phyloP scores from a whole-genome alignment of 495 filamentous ascomycete species.

The Collariella sp. region DNA sequence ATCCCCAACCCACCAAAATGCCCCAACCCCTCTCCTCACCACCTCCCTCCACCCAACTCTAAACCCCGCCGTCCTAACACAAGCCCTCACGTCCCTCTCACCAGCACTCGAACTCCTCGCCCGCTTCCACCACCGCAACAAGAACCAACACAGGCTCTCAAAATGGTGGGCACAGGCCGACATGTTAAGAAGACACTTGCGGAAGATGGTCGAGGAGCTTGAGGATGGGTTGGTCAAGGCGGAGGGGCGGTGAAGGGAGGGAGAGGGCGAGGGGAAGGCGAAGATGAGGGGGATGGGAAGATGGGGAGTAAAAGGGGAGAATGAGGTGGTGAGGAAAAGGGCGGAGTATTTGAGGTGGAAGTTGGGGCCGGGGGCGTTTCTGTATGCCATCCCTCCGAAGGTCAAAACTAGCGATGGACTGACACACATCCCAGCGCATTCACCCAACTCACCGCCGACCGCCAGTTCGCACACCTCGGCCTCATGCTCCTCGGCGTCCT shows the following conservation, averaged over 20 bases:
- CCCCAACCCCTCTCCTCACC: not conserved
- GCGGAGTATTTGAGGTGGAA: slow-evolving; percentile 13
- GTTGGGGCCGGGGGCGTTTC: slow-evolving; percentile 27
- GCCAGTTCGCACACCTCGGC: slow-evolving; percentile 72
- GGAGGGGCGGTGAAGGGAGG: slow-evolving; percentile 1
- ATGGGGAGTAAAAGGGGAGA: slow-evolving; percentile 15
- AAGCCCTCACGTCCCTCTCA: slow-evolving; percentile 9
- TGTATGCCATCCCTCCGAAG: slow-evolving; percentile 15
- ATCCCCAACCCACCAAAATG: not conserved
- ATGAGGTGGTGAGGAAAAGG: slow-evolving; percentile 11
- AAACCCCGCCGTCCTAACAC: not conserved
- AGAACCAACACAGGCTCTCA: slow-evolving; percentile 65
- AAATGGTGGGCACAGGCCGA: slow-evolving; percentile 69
- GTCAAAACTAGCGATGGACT: not conserved
- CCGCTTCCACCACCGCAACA: slow-evolving; percentile 66
- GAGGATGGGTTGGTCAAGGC: slow-evolving; percentile 13
- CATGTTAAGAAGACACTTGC: slow-evolving; percentile 53
- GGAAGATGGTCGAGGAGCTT: slow-evolving; percentile 42
- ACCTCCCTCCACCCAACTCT: not conserved
- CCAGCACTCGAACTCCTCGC: slow-evolving; percentile 42
- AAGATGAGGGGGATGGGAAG: slow-evolving; percentile 18
- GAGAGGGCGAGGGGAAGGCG: slow-evolving; percentile 14
- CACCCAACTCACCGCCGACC: slow-evolving; percentile 59
- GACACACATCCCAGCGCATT: slow-evolving; percentile 44
- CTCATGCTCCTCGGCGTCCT: slow-evolving; percentile 59